phyloP scores from a whole-genome alignment of 148 eudicot genomes.

The Camellia lanceoleosa region DNA sequence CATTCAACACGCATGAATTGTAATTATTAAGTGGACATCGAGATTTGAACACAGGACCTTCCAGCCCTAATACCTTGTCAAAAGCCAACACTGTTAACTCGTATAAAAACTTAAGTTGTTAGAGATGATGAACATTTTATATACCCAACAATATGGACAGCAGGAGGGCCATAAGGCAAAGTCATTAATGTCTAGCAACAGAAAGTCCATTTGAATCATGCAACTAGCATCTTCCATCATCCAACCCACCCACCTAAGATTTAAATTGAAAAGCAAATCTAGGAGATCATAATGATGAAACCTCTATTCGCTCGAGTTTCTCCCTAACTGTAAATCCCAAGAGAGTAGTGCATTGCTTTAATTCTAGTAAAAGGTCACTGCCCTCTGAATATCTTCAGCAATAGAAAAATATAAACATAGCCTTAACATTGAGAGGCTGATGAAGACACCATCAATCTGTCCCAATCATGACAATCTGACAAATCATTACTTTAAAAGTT shows the following conservation, averaged over 20 bases:
- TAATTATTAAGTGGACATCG: neutral
- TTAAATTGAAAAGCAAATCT: too few relatives aligned
- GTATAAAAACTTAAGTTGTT: neutral
- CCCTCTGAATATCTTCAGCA: neutral
- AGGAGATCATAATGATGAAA: too few relatives aligned
- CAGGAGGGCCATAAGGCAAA: neutral
- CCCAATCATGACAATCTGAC: too few relatives aligned
- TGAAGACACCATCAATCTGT: too few relatives aligned
- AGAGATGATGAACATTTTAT: neutral
- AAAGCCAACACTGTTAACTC: neutral
- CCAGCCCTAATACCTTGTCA: neutral
- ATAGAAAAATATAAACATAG: neutral
- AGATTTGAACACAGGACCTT: neutral
- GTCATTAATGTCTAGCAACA: neutral
- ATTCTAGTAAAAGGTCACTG: neutral
- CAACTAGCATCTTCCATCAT: neutral
- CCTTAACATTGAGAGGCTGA: too few relatives aligned
- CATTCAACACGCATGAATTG: neutral
- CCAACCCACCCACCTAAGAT: too few relatives aligned
- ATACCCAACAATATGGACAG: neutral
- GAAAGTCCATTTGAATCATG: neutral
- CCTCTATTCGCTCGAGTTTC: neutral
- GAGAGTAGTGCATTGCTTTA: neutral
- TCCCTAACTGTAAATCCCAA: neutral
- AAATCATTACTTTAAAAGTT: too few relatives aligned